Evolutionary conservation across 2,329 filamentous ascomycete species (phyloP).

Genomic region (Fusarium illudens): DNA sequence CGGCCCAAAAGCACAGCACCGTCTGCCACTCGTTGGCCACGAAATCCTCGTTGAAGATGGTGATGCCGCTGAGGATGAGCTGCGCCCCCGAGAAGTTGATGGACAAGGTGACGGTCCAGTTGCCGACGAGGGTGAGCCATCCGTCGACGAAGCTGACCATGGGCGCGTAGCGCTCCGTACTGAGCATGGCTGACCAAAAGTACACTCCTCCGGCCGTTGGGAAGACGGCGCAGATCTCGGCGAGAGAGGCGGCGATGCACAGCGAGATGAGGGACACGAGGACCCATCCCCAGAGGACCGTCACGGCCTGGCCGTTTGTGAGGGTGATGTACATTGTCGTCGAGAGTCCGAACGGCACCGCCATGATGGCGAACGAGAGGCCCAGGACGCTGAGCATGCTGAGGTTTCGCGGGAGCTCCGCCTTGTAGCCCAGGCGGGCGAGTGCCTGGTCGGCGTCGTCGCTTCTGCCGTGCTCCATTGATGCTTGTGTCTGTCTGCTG

Average conservation of each 20-base stretch:
- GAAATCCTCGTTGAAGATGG: constrained; percentile 70
- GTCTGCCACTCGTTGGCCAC: constrained; percentile 72
- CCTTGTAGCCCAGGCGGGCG: constrained; percentile 59
- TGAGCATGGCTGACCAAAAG: constrained; percentile 76
- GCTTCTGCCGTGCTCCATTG: constrained; percentile 26
- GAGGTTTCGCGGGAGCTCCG: constrained; percentile 60
- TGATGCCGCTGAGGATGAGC: constrained; percentile 72
- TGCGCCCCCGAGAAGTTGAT: constrained; percentile 76
- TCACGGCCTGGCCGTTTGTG: constrained; percentile 76
- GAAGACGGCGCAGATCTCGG: constrained; percentile 77
- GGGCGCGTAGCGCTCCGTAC: constrained; percentile 67
- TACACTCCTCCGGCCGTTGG: constrained; percentile 70
- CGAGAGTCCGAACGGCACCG: constrained; percentile 59
- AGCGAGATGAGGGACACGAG: constrained; percentile 74
- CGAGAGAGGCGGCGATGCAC: constrained; percentile 74
- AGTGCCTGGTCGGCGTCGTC: constrained; percentile 54
- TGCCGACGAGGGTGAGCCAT: constrained; percentile 77
- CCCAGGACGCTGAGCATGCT: constrained; percentile 59
- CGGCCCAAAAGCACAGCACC: constrained; percentile 76
- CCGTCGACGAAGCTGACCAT: constrained; percentile 76
- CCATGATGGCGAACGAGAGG: constrained; percentile 61
- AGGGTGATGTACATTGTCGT: constrained; percentile 62
- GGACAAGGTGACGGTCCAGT: constrained; percentile 74
- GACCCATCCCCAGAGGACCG: constrained; percentile 75
- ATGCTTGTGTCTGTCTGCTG: too few relatives aligned